phyloP scores from a whole-genome alignment of 140 eudicot species.

The Eryngium alpinum region DNA sequence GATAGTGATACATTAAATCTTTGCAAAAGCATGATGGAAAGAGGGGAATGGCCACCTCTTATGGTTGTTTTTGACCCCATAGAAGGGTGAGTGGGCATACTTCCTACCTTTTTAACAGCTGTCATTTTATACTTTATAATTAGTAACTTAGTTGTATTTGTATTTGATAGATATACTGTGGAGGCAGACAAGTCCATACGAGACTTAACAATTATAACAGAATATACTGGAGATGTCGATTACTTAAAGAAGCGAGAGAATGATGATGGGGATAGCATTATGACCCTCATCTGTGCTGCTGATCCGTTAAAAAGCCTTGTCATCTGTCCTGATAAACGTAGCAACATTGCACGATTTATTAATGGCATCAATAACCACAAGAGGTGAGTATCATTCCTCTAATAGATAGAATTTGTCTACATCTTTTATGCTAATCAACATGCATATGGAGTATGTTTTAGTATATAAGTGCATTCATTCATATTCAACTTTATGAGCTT shows the following conservation, averaged over 20 bases:
- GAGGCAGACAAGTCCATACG: slow-evolving; percentile 77
- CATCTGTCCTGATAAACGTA: slow-evolving; percentile 84
- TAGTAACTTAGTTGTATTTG: neutral
- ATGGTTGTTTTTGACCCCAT: slow-evolving; percentile 78
- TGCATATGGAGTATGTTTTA: neutral
- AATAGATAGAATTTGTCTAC: neutral
- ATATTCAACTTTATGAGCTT: neutral
- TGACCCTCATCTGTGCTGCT: slow-evolving; percentile 74
- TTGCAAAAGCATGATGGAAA: slow-evolving; percentile 74
- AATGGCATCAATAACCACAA: slow-evolving; percentile 94
- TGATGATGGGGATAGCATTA: slow-evolving; percentile 93
- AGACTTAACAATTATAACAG: slow-evolving; percentile 84
- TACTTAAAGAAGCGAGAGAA: slow-evolving; percentile 54
- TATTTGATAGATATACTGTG: slow-evolving; percentile 65
- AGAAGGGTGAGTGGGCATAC: slow-evolving; percentile 62
- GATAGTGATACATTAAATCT: slow-evolving; percentile 50
- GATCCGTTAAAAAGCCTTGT: slow-evolving; percentile 67
- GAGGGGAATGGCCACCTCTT: slow-evolving; percentile 96
- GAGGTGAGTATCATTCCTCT: slow-evolving; percentile 36
- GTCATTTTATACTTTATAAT: neutral
- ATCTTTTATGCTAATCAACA: neutral
- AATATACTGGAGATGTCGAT: slow-evolving; percentile 96
- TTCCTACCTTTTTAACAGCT: neutral
- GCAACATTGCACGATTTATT: slow-evolving; percentile 85
- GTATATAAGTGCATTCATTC: neutral